These are phyloP conservation scores for Phytophthora cactorum DNA, from an alignment of 352 stramenopile genomes.

Conservation along the genomic window DNA sequence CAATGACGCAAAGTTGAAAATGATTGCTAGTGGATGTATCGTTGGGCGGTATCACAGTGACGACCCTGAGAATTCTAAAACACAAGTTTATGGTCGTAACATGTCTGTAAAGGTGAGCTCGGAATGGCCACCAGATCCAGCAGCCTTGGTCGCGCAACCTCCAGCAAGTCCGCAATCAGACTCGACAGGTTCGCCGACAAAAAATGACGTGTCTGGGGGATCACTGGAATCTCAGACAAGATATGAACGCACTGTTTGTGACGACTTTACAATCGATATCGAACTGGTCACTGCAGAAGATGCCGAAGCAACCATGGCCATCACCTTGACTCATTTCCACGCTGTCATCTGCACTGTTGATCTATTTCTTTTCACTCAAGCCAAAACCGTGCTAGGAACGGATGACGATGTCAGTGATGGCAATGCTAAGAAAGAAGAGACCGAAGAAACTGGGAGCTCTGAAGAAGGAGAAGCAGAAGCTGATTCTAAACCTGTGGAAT, in stretches of 20 bases:
- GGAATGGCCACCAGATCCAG: conserved; percentile 55
- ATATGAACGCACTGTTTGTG: conserved; percentile 69
- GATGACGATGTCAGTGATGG: conserved; percentile 22
- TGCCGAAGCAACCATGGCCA: conserved; percentile 56
- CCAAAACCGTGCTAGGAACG: conserved; percentile 27
- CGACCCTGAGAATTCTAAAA: conserved; percentile 49
- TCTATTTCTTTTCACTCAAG: conserved; percentile 39
- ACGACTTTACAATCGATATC: conserved; percentile 77
- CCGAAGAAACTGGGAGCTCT: not conserved
- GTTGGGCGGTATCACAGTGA: conserved; percentile 58
- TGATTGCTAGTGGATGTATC: conserved; percentile 67
- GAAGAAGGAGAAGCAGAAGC: conserved; percentile 11
- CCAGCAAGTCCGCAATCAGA: not conserved
- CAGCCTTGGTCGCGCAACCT: conserved; percentile 8
- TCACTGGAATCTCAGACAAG: conserved; percentile 6
- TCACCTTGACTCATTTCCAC: conserved; percentile 75
- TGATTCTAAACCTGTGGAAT: conserved; percentile 4
- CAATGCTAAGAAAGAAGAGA: conserved; percentile 7
- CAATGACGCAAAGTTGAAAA: conserved; percentile 40
- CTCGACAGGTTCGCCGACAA: conserved; percentile 1
- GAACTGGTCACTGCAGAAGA: conserved; percentile 62
- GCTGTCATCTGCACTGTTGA: conserved; percentile 71
- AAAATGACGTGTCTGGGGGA: not conserved
- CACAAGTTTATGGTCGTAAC: conserved; percentile 72
- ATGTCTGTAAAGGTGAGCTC: conserved; percentile 71